Evolutionary conservation across 257 asterid genomes (phyloP).

Genomic region (Vinca minor): DNA sequence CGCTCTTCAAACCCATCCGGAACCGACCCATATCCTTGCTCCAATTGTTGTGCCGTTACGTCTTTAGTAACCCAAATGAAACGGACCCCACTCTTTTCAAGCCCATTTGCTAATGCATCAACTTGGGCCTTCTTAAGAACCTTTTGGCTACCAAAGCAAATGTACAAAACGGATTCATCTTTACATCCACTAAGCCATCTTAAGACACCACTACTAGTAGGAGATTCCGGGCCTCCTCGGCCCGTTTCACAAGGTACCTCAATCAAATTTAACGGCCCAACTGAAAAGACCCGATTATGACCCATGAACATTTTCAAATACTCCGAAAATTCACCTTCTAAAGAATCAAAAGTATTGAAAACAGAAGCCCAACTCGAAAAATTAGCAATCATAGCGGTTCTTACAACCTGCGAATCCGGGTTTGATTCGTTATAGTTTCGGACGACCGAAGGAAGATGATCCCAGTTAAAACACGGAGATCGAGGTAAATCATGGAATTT

Average conservation of each 20-base stretch:
- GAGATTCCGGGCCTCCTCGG: neutral
- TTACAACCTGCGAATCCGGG: constrained; percentile 19
- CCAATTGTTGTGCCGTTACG: constrained; percentile 37
- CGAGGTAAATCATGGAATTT: constrained; percentile 41
- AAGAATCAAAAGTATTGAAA: constrained; percentile 38
- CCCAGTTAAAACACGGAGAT: constrained; percentile 34
- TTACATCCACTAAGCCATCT: constrained; percentile 45
- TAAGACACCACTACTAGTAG: constrained; percentile 1
- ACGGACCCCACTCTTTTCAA: constrained; percentile 47
- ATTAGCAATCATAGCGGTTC: constrained; percentile 35
- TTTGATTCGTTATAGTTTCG: constrained; percentile 32
- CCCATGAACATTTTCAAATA: constrained; percentile 29
- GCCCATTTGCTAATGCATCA: constrained; percentile 55
- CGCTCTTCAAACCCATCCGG: constrained; percentile 45
- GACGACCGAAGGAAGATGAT: constrained; percentile 43
- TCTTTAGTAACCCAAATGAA: constrained; percentile 48
- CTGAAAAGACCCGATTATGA: constrained; percentile 31
- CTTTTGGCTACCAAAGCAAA: constrained; percentile 70
- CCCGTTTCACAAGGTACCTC: constrained; percentile 19
- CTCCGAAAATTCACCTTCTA: constrained; percentile 45
- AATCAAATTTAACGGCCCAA: constrained; percentile 50
- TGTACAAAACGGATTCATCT: constrained; percentile 52
- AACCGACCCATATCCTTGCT: constrained; percentile 39
- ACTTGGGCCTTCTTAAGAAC: constrained; percentile 42
- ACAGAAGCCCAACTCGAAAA: constrained; percentile 44